Evolutionary conservation across 2,329 filamentous ascomycete species (phyloP), one percentile per base, ranked within the genome.

Genomic region (Fusarium vanettenii): DNA sequence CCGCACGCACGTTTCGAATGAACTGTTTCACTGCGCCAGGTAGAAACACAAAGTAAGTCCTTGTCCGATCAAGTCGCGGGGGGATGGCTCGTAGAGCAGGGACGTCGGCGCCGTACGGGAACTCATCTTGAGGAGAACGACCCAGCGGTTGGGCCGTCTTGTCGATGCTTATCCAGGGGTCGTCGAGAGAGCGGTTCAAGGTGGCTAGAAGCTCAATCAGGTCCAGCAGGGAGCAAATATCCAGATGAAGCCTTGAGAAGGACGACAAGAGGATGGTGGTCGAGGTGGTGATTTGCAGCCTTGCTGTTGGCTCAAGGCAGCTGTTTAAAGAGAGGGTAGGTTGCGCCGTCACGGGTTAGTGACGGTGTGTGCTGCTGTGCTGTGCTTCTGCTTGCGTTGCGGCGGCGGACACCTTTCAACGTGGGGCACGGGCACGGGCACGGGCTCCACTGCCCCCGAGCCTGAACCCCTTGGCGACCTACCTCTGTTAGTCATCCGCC

Each of bases 1-100:
- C 95, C 72, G 97, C 96, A 83, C 97, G 95, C 82, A 99, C 97
- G 86, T 98, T 98, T 83, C 97, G 95, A 85, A 99, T 99, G 87
- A 99, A 99, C 87, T 98, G 97, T 88, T 99, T 99, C 84, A 99
- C 97, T 98, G 82, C 69, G 75, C 66, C 25, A 60, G 37, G 14
- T 25, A 63, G 67, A 71, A 63, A 10, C 57, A 29, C 56, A 29
- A 65, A 55, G 39, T 60, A 70, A 80, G 74, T 57, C 35, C 67
- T 55, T 55, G 41, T n/a, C 29, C 45, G 55, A 64, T 56, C 43
- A 75, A 45, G 56, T 65, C 43, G 57, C 18, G 39, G 14, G 52
- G 29, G 57, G 48, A 41, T 37, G 35, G 55, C 41, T 41, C 64
- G 64, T 50, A 45, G 29, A 52, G 60, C 41, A 70, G 31, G 59